Evolutionary conservation across 202 grass and related monocot genomes (phyloP), one percentile per base, ranked within the genome.

Genomic region (Bolboschoenoplectus hybrid): DNA sequence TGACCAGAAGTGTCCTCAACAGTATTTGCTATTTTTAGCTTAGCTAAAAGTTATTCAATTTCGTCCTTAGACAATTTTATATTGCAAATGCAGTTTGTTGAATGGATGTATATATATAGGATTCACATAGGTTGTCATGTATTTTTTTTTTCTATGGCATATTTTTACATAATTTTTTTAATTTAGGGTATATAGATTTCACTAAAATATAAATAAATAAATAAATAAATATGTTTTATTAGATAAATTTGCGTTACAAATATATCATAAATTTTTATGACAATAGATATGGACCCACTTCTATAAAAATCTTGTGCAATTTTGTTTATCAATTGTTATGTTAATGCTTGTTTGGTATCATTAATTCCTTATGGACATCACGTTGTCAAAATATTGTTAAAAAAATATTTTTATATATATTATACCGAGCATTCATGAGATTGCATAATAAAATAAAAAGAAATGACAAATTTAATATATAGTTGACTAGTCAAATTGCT

Each of bases 1-100:
- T 0, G 17, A 80, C 52, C 75, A 60, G 53, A 80, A 80, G 51
- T 17, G 36, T 80, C 19, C 17, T 60, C 12, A 60, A 80, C 53
- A 60, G 7, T 60, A 17, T 60, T 80, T 58, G 8, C 75, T 80
- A 60, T 80, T 80, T 80, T 80, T 60, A 60, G 35, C 14, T 11
- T 10, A 12, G 3, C 6, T 26, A 26, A 19, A 39, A 38, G 0
- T 41, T 80, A 58, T 80, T 11, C 53, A 41, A 8, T 41, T 60
- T 20, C 11, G 36, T 80, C 34, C 75, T 60, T 1, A 0, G 12
- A 17, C 0, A 60, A 0, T 80, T 80, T 0, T 80, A 80, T 60
- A 80, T 60, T 80, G 8, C 19, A 12, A 49, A 9, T 26, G 17
- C 17, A 70, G 4, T 43, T 49, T 26, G 17, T 6, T 52, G 8